phyloP scores from a whole-genome alignment of 768 basidiomycete species.

The Podaxis sp. region DNA sequence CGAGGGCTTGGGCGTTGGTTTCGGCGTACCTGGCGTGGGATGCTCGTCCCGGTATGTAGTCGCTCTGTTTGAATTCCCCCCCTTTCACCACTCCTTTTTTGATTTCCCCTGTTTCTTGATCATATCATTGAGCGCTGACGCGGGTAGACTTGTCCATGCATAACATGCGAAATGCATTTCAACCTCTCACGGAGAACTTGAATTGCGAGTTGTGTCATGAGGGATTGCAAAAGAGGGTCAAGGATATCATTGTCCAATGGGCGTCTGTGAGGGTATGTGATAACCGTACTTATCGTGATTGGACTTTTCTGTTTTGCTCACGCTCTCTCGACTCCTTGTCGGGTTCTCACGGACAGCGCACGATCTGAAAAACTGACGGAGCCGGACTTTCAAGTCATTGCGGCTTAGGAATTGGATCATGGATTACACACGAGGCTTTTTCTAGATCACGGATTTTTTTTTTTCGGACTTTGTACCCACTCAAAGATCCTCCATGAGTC shows the following conservation, averaged over 20 bases:
- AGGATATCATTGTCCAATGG: conserved; percentile 26
- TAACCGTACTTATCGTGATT: neutral
- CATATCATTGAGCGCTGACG: conserved; percentile 1
- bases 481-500: too few species aligned
- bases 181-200: conserved; percentile 23
- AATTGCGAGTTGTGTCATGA: conserved; percentile 24
- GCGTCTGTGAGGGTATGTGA: conserved; percentile 25
- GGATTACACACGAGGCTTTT: too few species aligned
- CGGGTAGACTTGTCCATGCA: conserved; percentile 23
- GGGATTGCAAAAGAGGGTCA: conserved; percentile 20
- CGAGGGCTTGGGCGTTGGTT: conserved; percentile 34
- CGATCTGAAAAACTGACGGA: neutral
- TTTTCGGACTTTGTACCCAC: too few species aligned
- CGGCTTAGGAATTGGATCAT: too few species aligned
- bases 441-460: too few species aligned
- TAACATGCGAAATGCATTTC: conserved; percentile 22
- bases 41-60: conserved; percentile 28
- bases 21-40: conserved; percentile 34
- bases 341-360: neutral
- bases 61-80: neutral
- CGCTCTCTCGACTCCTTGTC: neutral
- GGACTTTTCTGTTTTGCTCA: neutral
- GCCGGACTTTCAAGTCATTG: neutral
- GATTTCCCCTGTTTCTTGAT: neutral
- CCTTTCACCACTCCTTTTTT: neutral